Percentiles rank a stretch among this genome's conserved stretches.
Evolutionary conservation across 805 yeast genomes (phyloP).

Genomic region (Sporopachydermia lactativora): DNA sequence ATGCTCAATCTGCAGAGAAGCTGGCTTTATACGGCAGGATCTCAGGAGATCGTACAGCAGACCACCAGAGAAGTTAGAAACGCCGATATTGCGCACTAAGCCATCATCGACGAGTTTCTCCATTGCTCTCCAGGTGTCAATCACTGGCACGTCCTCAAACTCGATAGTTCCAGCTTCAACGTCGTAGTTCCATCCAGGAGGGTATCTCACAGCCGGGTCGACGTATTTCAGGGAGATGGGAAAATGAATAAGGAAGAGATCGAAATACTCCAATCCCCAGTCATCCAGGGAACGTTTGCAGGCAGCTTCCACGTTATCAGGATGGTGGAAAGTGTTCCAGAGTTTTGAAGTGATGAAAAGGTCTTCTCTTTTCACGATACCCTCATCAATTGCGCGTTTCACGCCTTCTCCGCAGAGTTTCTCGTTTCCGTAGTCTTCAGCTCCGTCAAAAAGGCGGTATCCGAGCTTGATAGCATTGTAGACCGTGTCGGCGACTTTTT

Average conservation of each 20-base stretch:
- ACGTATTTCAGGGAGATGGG: slow-evolving; percentile 34
- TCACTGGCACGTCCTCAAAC: slow-evolving; percentile 25
- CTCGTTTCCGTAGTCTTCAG: slow-evolving; percentile 45
- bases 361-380: slow-evolving; percentile 49
- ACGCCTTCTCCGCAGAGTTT: slow-evolving; percentile 41
- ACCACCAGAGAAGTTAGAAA: slow-evolving; percentile 36
- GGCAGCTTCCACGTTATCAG: slow-evolving; percentile 27
- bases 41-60: slow-evolving; percentile 31
- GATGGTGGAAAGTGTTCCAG: slow-evolving; percentile 63
- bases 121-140: slow-evolving; percentile 38
- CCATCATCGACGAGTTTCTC: slow-evolving; percentile 31
- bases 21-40: slow-evolving; percentile 31
- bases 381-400: slow-evolving; percentile 41
- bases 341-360: slow-evolving; percentile 55
- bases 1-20: slow-evolving; percentile 39
- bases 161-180: slow-evolving; percentile 29
- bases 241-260: slow-evolving; percentile 36
- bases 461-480: slow-evolving; percentile 66
- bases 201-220: slow-evolving; percentile 19
- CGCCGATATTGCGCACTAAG: slow-evolving; percentile 34
- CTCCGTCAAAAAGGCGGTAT: slow-evolving; percentile 51
- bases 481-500: slow-evolving; percentile 41
- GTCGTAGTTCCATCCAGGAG: slow-evolving; percentile 11
- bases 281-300: slow-evolving; percentile 27
- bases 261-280: slow-evolving; percentile 31